Conservation (phyloP, 73 alveolate genomes). For the Stentor coeruleus region DNA sequence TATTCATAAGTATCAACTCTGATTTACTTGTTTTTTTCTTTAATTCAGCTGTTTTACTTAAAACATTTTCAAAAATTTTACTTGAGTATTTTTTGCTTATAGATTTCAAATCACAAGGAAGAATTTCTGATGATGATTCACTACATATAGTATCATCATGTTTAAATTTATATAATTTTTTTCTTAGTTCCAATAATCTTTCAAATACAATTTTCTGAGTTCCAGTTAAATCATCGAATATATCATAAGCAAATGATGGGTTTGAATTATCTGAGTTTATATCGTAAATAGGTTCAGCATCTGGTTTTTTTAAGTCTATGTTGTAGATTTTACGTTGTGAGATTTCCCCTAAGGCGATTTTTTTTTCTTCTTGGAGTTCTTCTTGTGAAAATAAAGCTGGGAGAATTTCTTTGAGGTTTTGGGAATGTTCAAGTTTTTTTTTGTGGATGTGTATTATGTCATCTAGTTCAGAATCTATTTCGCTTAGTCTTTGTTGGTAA, state of each 20-base stretch:
- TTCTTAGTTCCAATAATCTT: slow-evolving; percentile 2
- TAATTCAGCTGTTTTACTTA: background rate
- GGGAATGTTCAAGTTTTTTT: background rate
- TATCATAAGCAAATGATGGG: background rate
- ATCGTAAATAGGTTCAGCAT: background rate
- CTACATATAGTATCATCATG: background rate
- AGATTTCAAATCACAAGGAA: slow-evolving; percentile 6
- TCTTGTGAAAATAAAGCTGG: slow-evolving; percentile 12
- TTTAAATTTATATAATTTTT: background rate
- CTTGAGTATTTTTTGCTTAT: background rate
- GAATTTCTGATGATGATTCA: background rate
- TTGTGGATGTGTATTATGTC: slow-evolving; percentile 15
- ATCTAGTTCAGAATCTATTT: slow-evolving; percentile 7
- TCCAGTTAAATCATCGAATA: slow-evolving; percentile 13
- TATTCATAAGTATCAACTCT: background rate
- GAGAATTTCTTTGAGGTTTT: slow-evolving; percentile 1
- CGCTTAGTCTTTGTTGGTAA: slow-evolving; percentile 15
- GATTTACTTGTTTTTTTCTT: too few species aligned
- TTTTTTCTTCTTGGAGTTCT: slow-evolving; percentile 15
- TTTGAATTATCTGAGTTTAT: background rate
- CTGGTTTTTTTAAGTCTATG: background rate
- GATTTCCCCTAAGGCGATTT: slow-evolving; percentile 7
- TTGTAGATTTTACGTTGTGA: background rate
- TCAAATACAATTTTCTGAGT: slow-evolving; percentile 17
- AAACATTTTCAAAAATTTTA: background rate